Base-by-base conservation (phyloP, 208 protist genomes). In the Trypanosoma theileri region DNA sequence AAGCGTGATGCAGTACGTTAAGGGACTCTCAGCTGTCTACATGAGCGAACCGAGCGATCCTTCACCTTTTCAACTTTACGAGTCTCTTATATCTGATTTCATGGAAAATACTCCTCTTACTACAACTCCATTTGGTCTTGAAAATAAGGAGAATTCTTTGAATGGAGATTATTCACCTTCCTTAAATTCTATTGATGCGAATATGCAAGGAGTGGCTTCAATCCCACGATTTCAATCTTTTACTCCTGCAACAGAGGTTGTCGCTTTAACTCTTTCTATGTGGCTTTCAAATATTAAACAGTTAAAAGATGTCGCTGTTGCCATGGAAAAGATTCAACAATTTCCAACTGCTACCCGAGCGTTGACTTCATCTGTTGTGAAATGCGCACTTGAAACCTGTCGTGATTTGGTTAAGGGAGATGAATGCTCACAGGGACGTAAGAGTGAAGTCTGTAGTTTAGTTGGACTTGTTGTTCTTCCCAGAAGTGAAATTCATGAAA, bases 61-160 rank as follows among this genome's bases (percentile, higher is more conserved):
- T 8, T 78, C 81, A 17, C 82, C 86, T n/a, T 94, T 84, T 66
- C 74, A 83, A 51, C 77, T 94, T 1, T 91, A 91, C 60, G 78
- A 87, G 19, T 75, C 79, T 66, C 66, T 92, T 16, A 71, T 94
- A 31, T 63, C 75, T 8, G 72, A 45, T n/a, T 41, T 72, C 46
- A 31, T 76, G 40, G 59, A 76, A 52, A 59, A 31, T 24, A 40
- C 42, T 76, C 11, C 71, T 28, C 1, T 44, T 35, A 26, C 59
- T n/a, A 55, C 41, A n/a, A 45, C 4, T 40, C 44, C 58, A 14
- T 16, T 2, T n/a, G 21, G 14, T 45, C 11, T 22, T 54, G 58
- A 64, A 65, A 70, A 55, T 48, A 69, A 52, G 21, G 62, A 62
- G 4, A 57, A 41, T 41, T 28, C 19, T 21, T 41, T 59, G 16